Evolutionary conservation across 805 yeast genomes (phyloP).

Genomic region (Cyberlindnera euphorbiiphila): DNA sequence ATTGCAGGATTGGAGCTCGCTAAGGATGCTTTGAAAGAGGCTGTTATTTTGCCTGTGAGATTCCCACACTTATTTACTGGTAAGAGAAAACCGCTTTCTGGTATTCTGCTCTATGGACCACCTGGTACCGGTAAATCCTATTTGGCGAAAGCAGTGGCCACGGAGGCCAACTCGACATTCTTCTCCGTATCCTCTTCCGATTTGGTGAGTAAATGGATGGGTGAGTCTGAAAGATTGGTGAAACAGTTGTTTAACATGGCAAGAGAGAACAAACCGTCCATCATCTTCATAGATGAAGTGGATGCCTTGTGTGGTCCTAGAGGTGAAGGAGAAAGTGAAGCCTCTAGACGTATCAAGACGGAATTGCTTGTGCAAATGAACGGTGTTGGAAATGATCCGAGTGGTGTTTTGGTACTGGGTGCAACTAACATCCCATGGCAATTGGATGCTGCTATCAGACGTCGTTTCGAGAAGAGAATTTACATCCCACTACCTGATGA

Average conservation of each 20-base stretch:
- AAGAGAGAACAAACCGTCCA: constrained; percentile 91
- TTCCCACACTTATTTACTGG: constrained; percentile 96
- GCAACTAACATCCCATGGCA: constrained; percentile 99
- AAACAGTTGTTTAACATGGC: constrained; percentile 96
- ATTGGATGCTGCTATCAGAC: constrained; percentile 92
- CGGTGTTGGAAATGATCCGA: constrained; percentile 94
- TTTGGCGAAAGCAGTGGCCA: constrained; percentile 96
- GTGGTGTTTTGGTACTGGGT: constrained; percentile 90
- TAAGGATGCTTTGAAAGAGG: constrained; percentile 94
- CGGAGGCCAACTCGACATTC: constrained; percentile 96
- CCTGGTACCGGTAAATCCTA: constrained; percentile 99
- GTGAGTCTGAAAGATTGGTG: constrained; percentile 94
- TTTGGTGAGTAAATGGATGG: constrained; percentile 98
- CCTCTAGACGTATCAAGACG: constrained; percentile 92
- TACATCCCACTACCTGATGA: constrained; percentile 92
- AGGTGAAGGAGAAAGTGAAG: constrained; percentile 97
- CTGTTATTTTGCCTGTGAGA: constrained; percentile 92
- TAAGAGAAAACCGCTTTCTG: constrained; percentile 87
- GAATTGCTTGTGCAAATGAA: constrained; percentile 97
- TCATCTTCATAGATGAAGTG: constrained; percentile 95
- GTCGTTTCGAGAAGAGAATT: constrained; percentile 93
- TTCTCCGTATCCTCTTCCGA: constrained; percentile 96
- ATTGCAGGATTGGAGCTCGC: constrained; percentile 95
- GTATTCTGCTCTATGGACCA: constrained; percentile 84
- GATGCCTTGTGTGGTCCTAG: constrained; percentile 98